These are phyloP conservation scores for Aspergillus melleus DNA, from an alignment of 2,329 filamentous ascomycete species.

Conservation along the genomic window DNA sequence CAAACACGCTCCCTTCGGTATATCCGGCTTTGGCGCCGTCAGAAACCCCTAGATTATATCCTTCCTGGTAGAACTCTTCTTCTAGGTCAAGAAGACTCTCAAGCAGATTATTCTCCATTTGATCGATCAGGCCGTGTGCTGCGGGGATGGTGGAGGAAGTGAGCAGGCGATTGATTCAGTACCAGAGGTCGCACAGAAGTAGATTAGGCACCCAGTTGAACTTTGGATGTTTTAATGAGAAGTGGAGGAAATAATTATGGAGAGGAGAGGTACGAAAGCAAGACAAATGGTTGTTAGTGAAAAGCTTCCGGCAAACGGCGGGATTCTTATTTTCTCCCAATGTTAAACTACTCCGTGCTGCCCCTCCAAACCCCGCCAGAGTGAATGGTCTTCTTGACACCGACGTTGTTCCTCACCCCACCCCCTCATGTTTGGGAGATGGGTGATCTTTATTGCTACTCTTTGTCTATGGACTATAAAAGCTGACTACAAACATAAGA, in stretches of 20 bases:
- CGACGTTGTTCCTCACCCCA: not conserved
- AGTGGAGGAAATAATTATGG: not conserved
- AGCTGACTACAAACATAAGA: not conserved
- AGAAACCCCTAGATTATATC: slow-evolving; percentile 70
- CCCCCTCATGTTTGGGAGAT: not conserved
- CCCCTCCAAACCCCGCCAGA: not conserved
- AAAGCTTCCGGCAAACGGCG: not conserved
- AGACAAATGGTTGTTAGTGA: not conserved
- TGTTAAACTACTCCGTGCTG: not conserved
- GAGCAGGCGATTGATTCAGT: not conserved
- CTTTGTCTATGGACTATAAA: not conserved
- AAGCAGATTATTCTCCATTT: slow-evolving; percentile 52
- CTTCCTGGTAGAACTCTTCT: slow-evolving; percentile 76
- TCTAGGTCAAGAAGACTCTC: slow-evolving; percentile 61
- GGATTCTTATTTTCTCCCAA: not conserved
- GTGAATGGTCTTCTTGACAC: not conserved
- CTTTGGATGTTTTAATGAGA: not conserved
- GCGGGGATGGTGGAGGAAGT: not conserved
- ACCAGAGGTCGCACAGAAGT: not conserved
- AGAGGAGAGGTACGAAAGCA: not conserved
- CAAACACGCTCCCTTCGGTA: slow-evolving; percentile 86
- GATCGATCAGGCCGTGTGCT: not conserved
- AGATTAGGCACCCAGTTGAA: not conserved
- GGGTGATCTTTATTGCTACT: not conserved
- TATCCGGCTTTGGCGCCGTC: slow-evolving; percentile 78